Evolutionary conservation across 2,329 filamentous ascomycete species (phyloP), one percentile per base, ranked within the genome.

Genomic region (Cladosporium velox): DNA sequence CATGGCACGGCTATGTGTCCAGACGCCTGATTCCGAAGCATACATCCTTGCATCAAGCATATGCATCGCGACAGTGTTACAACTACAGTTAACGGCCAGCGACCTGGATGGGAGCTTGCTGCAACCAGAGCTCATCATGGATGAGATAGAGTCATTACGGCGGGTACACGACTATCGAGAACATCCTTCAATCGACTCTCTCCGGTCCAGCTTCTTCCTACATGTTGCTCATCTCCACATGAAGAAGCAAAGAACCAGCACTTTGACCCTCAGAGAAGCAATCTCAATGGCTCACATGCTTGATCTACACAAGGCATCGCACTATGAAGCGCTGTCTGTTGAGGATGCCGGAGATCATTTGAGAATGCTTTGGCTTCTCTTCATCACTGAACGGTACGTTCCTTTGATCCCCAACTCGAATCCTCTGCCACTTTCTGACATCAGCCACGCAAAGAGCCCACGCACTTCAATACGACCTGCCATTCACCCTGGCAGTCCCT

Each of bases 281-380:
- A 67, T 70, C 4, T 66, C 68, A 4, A 47, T 69, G 28, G 65
- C 67, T 4, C 67, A 70, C 24, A 58, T 70, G 44, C 64, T 70
- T 18, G 60, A 62, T 32, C 51, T 70, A 12, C 68, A 70, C 18
- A 63, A 61, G 14, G 26, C 60, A 5, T 35, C 38, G 4, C 66
- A 69, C 47, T 70, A 70, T n/a, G 64, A 63, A 8, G 28, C 41
- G 2, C 14, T 65, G 4, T 30, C 44, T 5, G 35, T 4, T 7
- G 34, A n/a, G 3, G 60, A 70, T 18, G 35, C 24, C 12, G 44
- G 65, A 55, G 26, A 55, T 5, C 34, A 55, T 24, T 49, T 70
- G 5, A 65, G 68, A 3, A 65, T 66, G 4, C 21, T 65, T 3
- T 70, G 69, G 69, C 64, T 70, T 7, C 59, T 70, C 2, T 70